Base-by-base conservation (phyloP, 1,284 basidiomycete genomes). In the Cutaneotrichosporon daszewskae region DNA sequence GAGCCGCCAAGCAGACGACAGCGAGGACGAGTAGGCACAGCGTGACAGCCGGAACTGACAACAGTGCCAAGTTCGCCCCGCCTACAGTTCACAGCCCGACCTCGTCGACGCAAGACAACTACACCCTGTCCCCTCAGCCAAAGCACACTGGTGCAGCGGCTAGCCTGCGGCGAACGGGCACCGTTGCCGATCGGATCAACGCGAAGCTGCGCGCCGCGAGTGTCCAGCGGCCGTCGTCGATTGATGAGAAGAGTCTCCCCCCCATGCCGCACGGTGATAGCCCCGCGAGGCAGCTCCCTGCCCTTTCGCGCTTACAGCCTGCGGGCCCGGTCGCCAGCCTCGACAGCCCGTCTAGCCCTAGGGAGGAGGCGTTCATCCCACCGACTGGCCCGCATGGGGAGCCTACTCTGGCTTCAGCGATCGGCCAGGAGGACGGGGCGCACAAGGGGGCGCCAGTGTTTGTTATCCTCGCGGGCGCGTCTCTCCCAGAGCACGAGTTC, bases 61-160 rank as follows among this genome's bases (percentile, higher is more conserved):
- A 10, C 47, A 86, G 87, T 64, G 85, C 79, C 36, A 87, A 86
- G 61, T 91, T 91, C 59, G 85, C 87, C 5, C 87, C 87, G 2
- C 80, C 60, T 4, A 50, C 58, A 1, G 48, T 28, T 11, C 8
- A 11, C 9, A 31, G 25, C 13, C 25, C 52, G 11, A 28, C 39
- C 14, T 19, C 57, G 75, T 72, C 53, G 73, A 25, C 69, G 69
- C 14, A 49, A 10, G 84, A 87, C 66, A 79, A 78, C 48, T 87
- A 84, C 64, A 87, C 85, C 3, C 77, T 75, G 11, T 86, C 86
- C 14, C 86, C 86, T 9, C 78, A 78, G 40, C 67, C 81, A 12
- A 73, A 75, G 19, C 43, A 51, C 16, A 19, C 31, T 10, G 26
- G 33, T 4, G n/a, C n/a, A n/a, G n/a, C n/a, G n/a, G 18, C 33